Conservation (phyloP, 306 rosid species). For the Cicer bijugum region DNA sequence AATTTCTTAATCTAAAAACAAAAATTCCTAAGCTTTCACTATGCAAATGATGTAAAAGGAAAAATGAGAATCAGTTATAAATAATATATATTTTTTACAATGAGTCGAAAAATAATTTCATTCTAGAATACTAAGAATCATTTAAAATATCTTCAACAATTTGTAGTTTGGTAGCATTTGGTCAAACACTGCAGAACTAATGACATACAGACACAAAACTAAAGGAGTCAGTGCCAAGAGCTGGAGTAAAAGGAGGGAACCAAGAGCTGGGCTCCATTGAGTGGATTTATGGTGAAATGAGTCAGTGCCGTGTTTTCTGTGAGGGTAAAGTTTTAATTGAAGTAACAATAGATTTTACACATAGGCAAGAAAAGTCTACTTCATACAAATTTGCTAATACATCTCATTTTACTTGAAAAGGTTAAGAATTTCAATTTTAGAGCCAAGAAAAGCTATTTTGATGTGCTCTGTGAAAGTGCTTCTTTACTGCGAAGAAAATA, state of each 20-base stretch:
- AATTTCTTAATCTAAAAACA: background rate
- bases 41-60: background rate
- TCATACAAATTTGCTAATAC: no score
- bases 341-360: no score
- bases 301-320: no score
- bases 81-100: background rate
- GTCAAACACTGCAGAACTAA: background rate
- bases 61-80: background rate
- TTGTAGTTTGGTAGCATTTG: slow-evolving; percentile 10
- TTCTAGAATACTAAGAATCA: background rate
- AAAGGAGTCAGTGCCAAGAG: no score
- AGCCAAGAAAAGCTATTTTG: background rate
- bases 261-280: no score
- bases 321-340: no score
- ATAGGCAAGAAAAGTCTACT: no score
- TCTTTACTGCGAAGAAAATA: background rate
- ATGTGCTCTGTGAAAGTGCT: background rate
- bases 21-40: background rate
- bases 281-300: no score
- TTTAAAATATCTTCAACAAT: background rate
- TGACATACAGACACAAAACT: background rate
- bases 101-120: background rate
- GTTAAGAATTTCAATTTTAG: background rate
- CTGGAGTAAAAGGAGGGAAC: no score
- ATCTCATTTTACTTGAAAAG: background rate